A percentile compares a stretch with the other conserved stretches of the same genome.
These are phyloP conservation scores for Fusarium foetens DNA, from an alignment of 2,329 filamentous ascomycete genomes.

Conservation along the genomic window DNA sequence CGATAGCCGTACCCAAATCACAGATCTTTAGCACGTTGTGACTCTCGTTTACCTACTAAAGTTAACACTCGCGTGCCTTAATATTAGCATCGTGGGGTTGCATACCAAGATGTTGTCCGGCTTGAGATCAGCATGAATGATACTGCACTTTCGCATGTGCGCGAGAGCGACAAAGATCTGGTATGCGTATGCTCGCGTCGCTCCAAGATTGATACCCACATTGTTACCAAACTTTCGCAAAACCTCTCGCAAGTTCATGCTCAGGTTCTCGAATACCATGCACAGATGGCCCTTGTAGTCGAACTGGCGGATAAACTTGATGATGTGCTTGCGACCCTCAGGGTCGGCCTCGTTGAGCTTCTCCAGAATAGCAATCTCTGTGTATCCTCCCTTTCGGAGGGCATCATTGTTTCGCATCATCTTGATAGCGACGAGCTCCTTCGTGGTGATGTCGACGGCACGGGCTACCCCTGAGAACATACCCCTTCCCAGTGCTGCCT, in stretches of 20 bases:
- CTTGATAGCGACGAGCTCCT: constrained; percentile 90
- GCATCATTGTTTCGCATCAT: constrained; percentile 97
- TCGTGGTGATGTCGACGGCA: constrained; percentile 79
- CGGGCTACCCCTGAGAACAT: constrained; percentile 98
- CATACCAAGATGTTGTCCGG: constrained; percentile 93
- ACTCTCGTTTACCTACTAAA: constrained; percentile 74
- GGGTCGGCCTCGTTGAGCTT: constrained; percentile 87
- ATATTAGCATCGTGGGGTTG: neutral
- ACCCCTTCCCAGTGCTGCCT: constrained; percentile 87
- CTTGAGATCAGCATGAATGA: constrained; percentile 96
- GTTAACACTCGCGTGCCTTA: constrained; percentile 20
- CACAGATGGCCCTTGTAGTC: constrained; percentile 96
- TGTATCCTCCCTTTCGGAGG: constrained; percentile 89
- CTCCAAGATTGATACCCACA: constrained; percentile 88
- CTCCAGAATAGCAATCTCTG: constrained; percentile 92
- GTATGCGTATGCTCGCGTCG: constrained; percentile 88
- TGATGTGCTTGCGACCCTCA: constrained; percentile 90
- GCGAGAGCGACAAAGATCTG: constrained; percentile 93
- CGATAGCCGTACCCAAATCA: constrained; percentile 95
- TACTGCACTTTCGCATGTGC: constrained; percentile 89
- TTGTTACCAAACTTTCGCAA: constrained; percentile 96
- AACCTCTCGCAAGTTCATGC: constrained; percentile 92
- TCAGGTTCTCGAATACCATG: constrained; percentile 95
- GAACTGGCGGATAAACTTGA: constrained; percentile 87
- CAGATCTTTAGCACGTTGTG: constrained; percentile 92